Conservation (phyloP, 805 yeast species). For the Cyberlindnera xylosilytica region DNA sequence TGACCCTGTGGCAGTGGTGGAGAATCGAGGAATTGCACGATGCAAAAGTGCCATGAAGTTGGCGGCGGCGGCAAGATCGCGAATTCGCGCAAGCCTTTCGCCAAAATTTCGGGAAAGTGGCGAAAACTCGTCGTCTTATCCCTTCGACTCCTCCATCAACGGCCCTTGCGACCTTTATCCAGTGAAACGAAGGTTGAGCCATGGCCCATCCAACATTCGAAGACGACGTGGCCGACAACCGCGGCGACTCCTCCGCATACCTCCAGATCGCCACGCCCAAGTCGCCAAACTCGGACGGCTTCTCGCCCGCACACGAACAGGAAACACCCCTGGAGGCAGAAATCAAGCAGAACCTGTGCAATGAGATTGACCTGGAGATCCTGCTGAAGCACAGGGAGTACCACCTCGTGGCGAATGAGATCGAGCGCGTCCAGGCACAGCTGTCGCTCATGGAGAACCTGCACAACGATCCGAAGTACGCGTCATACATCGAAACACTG, state of each 20-base stretch:
- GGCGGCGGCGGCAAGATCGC: not conserved
- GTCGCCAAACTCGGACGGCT: conserved; percentile 38
- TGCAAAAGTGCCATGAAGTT: not conserved
- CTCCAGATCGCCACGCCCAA: conserved; percentile 43
- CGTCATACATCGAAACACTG: conserved; percentile 39
- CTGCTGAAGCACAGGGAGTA: conserved; percentile 57
- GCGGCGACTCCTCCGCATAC: conserved; percentile 16
- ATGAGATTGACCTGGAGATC: conserved; percentile 58
- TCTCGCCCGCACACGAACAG: conserved; percentile 23
- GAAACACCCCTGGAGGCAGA: conserved; percentile 15
- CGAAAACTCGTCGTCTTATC: not conserved
- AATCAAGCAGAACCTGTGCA: conserved; percentile 33
- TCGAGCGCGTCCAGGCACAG: conserved; percentile 56
- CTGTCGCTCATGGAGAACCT: conserved; percentile 47
- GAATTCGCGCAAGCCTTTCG: too few relatives aligned
- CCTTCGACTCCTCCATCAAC: too few relatives aligned
- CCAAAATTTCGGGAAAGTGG: not conserved
- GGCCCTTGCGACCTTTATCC: too few relatives aligned
- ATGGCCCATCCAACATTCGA: conserved; percentile 14
- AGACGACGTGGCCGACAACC: conserved; percentile 8
- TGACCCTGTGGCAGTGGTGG: too few relatives aligned
- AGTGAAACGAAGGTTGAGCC: too few relatives aligned
- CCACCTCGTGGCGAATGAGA: conserved; percentile 47
- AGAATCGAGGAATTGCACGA: not conserved
- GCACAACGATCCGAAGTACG: conserved; percentile 32